Base-by-base conservation (phyloP, 2,329 filamentous ascomycete genomes). In the Phyllosticta capitalensis region DNA sequence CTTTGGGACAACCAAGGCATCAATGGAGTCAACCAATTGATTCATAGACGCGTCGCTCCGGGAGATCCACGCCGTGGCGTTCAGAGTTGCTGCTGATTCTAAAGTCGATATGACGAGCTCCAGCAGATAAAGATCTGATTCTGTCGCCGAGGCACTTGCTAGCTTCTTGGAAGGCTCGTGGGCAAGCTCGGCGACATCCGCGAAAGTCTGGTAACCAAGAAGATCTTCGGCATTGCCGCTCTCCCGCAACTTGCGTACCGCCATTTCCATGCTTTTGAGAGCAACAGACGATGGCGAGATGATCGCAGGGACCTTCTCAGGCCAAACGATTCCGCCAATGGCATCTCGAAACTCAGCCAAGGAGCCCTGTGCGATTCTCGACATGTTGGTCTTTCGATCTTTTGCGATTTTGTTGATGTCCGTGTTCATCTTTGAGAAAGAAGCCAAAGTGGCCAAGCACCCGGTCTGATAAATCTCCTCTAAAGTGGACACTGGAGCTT, bases 341-440 rank as follows among this genome's bases (percentile, higher is more conserved):
- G 75, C 71, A 1, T 73, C 70, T 61, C 84, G 83, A 50, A 90
- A 76, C 0, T 78, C 75, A 7, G 72, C 64, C 7, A 92, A 68
- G 0, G 82, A 77, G 17, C 74, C 76, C 65, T 85, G 84, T 10
- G 81, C 82, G 28, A 83, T 78, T 67, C 81, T 86, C 0, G 89
- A 86, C 68, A 92, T 78, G 64, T 90, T 91, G 60, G 75, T 83
- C 63, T 82, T 82, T 30, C 85, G 82, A 45, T 89, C 85, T 62
- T 80, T 82, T 0, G 81, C 80, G n/a, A 90, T 71, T 19, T 74
- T 73, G n/a, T 72, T 72, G 24, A 92, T 82, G 56, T 87, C 83
- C 14, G 78, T 74, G 10, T 79, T 68, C 17, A 74, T 69, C 1
- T 74, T 72, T 9, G 92, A 72, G 45, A 89, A 76, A 2, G 73